These are phyloP conservation scores for Mollisiaceae sp. DNA, from an alignment of 2,329 filamentous ascomycete species.

Conservation along the genomic window DNA sequence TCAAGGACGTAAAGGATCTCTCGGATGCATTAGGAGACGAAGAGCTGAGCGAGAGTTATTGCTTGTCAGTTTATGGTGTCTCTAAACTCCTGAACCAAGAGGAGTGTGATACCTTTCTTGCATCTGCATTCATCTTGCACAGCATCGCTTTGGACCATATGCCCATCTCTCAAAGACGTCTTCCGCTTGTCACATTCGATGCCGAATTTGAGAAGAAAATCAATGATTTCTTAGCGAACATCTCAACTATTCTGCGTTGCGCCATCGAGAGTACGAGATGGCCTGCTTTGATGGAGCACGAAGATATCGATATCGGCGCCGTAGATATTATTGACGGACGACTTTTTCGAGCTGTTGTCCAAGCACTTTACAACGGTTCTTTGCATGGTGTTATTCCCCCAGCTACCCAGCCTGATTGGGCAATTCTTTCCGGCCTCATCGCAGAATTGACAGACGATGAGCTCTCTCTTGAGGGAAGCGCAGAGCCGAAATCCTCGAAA, in stretches of 20 bases:
- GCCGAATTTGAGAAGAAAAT: conserved; percentile 43
- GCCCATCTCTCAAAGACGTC: conserved; percentile 46
- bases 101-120: conserved; percentile 39
- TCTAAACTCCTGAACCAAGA: conserved; percentile 43
- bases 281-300: conserved; percentile 33
- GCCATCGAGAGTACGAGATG: conserved; percentile 43
- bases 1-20: conserved; percentile 25
- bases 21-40: conserved; percentile 29
- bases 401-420: conserved; percentile 36
- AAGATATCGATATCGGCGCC: conserved; percentile 49
- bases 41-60: conserved; percentile 44
- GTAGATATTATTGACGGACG: conserved; percentile 62
- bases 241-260: conserved; percentile 43
- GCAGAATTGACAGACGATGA: conserved; percentile 42
- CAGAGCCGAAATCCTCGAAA: conserved; percentile 27
- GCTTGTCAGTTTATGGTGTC: conserved; percentile 36
- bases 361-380: conserved; percentile 36
- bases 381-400: conserved; percentile 29
- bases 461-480: conserved; percentile 39
- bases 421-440: conserved; percentile 36
- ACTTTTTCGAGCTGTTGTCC: conserved; percentile 43
- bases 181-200: conserved; percentile 44
- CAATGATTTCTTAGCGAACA: conserved; percentile 46
- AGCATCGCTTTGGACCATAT: conserved; percentile 48
- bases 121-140: conserved; percentile 50